These are phyloP conservation scores for Carex parvula DNA, from an alignment of 176 grass and related monocot species.

Conservation along the genomic window DNA sequence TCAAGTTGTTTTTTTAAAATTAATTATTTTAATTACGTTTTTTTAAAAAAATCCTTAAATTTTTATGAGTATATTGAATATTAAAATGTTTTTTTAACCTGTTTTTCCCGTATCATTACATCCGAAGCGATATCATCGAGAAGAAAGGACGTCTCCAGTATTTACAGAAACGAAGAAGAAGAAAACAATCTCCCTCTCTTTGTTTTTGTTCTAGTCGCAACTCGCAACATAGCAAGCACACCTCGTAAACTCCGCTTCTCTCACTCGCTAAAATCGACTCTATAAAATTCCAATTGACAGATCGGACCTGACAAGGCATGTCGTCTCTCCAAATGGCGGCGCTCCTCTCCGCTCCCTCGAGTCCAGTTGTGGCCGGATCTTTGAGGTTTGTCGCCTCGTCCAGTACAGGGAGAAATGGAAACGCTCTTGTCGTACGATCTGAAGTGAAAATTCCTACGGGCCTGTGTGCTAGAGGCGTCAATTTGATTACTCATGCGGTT, in stretches of 20 bases:
- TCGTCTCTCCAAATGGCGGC: slow-evolving; percentile 31
- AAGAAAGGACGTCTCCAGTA: too few relatives aligned
- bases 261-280: neutral
- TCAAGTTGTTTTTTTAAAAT: too few relatives aligned
- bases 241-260: slow-evolving; percentile 6
- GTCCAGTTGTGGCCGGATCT: neutral
- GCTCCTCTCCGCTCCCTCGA: slow-evolving; percentile 27
- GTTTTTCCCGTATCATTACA: too few relatives aligned
- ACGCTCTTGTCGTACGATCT: neutral
- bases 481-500: slow-evolving; percentile 35
- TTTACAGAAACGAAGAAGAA: too few relatives aligned
- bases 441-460: neutral
- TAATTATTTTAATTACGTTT: too few relatives aligned
- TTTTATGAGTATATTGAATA: too few relatives aligned
- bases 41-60: too few relatives aligned
- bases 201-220: neutral
- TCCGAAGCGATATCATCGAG: too few relatives aligned
- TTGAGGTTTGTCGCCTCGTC: neutral
- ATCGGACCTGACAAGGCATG: slow-evolving; percentile 15
- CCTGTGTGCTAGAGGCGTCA: neutral
- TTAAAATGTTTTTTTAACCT: too few relatives aligned
- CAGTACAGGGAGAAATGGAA: neutral
- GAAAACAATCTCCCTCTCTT: neutral
- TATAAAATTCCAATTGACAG: neutral
- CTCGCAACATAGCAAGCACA: neutral